Base-by-base conservation (phyloP, 495 filamentous ascomycete genomes). In the Penicillium waksmanii region DNA sequence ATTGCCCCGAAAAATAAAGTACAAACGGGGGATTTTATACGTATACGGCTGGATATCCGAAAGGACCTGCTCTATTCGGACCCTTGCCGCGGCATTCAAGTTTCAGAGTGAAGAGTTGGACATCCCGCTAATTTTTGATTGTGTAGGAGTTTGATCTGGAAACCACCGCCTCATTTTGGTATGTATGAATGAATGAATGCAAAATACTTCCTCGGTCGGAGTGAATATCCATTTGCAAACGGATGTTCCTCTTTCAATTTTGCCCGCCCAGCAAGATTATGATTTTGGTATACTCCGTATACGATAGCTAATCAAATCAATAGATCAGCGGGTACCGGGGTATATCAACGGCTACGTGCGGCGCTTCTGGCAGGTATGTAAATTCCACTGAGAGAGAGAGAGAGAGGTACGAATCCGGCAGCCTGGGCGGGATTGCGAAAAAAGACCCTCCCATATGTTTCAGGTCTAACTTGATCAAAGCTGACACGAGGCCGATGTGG, bases 141-240 rank as follows among this genome's bases (percentile, higher is more conserved):
- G 7, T 33, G 7, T 62, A 98, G 94, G 74, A 96, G 92, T 60
- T 79, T 98, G 72, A 98, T 98, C 57, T 98, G 94, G 94, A 98
- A 98, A 71, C 94, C 95, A 23, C 96, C 95, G 50, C 95, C 96
- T 51, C 90, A 96, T 69, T 97, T 87, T 72, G 94, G 95, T 97
- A 86, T 55, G 80, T 10, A 23, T 31, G 27, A 9, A 31, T 9
- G 5, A 2, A 25, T 25, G 27, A 31, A 31, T 8, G 27, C 3
- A 4, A 8, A 23, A 23, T 2, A 23, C 4, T 23, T 23, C 23
- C 23, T 23, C 23, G 23, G 23, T 23, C 23, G 23, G 23, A 23
- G 23, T 31, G 27, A 5, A 23, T 74, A n/a, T 44, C 2, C 5
- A 13, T 38, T 38, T 9, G 11, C 36, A 13, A 13, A 13, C 12